Conservation (phyloP, 2,329 filamentous ascomycete genomes). For the Botrytis elliptica region DNA sequence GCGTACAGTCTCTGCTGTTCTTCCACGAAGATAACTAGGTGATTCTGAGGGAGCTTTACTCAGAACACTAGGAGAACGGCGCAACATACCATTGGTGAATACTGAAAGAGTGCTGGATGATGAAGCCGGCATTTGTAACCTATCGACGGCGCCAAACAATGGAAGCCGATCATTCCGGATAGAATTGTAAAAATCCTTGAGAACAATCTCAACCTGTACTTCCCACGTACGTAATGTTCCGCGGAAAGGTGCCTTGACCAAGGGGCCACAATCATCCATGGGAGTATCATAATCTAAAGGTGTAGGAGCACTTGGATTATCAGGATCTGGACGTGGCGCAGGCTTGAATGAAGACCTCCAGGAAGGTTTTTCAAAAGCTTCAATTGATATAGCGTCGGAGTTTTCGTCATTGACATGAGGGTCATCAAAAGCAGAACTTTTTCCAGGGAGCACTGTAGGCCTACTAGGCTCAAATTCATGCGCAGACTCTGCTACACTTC, state of each 20-base stretch:
- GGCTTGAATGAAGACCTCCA: slow-evolving; percentile 40
- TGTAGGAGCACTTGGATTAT: slow-evolving; percentile 43
- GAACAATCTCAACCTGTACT: slow-evolving; percentile 79
- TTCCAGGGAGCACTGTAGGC: slow-evolving; percentile 52
- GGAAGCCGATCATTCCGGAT: slow-evolving; percentile 87
- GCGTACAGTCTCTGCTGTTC: slow-evolving; percentile 53
- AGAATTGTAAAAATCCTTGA: slow-evolving; percentile 88
- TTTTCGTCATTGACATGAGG: slow-evolving; percentile 26
- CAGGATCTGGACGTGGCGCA: slow-evolving; percentile 31
- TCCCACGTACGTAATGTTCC: slow-evolving; percentile 82
- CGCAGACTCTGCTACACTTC: slow-evolving; percentile 70
- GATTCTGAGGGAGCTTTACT: slow-evolving; percentile 91
- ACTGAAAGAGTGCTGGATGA: slow-evolving; percentile 68
- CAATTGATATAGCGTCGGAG: slow-evolving; percentile 32
- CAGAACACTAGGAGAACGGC: slow-evolving; percentile 83
- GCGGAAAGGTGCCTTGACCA: slow-evolving; percentile 75
- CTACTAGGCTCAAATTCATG: slow-evolving; percentile 59
- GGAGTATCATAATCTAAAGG: slow-evolving; percentile 40
- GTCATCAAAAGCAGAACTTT: slow-evolving; percentile 31
- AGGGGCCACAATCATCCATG: slow-evolving; percentile 63
- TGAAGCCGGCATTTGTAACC: slow-evolving; percentile 42
- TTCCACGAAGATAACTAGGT: slow-evolving; percentile 66
- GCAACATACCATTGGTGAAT: slow-evolving; percentile 65
- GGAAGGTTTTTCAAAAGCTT: slow-evolving; percentile 36
- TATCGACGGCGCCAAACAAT: slow-evolving; percentile 66